Evolutionary conservation across 2,329 filamentous ascomycete genomes (phyloP), one percentile per base, ranked within the genome.

Genomic region (Trichoderma simmonsii): DNA sequence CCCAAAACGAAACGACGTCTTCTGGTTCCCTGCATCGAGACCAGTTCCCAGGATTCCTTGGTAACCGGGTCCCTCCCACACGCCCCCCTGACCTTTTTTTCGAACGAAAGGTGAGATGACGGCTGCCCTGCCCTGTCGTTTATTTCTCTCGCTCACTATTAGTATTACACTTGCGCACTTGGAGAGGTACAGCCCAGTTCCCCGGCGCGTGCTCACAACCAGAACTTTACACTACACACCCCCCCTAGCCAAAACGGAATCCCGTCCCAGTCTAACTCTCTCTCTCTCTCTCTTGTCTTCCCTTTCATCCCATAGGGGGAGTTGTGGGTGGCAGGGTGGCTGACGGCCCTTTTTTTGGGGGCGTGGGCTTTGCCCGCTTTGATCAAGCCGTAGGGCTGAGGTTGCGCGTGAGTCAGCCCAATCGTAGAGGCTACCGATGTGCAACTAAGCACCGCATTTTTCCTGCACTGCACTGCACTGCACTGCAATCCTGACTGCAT

Each of bases 381-480:
- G 68, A 56, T 56, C 60, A 39, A 21, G 21, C 28, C 59, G 59
- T 70, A 70, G 68, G 68, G 68, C 68, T 70, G 68, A 70, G 68
- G 43, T 36, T 39, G 56, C 21, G 43, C 43, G 30, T 56, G 59
- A 70, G 68, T 70, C 68, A 70, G 68, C 68, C 68, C 68, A 64
- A 63, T 61, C 56, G 56, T n/a, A 61, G 56, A 61, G 66, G 36
- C 66, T 69, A 34, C 66, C 66, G 66, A 32, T 63, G 24, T 48
- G 36, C 36, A 43, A 60, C 57, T 32, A 51, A 51, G 43, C 43
- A 51, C 43, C n/a, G 43, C 43, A 48, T 48, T 48, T 43, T 11
- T 9, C 18, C 15, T n/a, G 39, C 21, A 9, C n/a, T 14, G 36
- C 36, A 18, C n/a, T 14, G 36, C 36, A 18, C 36, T 39, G 43